A percentile compares a stretch with the other conserved stretches of the same genome.
These are phyloP conservation scores for Sporobolomyces roseus DNA, from an alignment of 768 basidiomycete genomes.

Conservation along the genomic window DNA sequence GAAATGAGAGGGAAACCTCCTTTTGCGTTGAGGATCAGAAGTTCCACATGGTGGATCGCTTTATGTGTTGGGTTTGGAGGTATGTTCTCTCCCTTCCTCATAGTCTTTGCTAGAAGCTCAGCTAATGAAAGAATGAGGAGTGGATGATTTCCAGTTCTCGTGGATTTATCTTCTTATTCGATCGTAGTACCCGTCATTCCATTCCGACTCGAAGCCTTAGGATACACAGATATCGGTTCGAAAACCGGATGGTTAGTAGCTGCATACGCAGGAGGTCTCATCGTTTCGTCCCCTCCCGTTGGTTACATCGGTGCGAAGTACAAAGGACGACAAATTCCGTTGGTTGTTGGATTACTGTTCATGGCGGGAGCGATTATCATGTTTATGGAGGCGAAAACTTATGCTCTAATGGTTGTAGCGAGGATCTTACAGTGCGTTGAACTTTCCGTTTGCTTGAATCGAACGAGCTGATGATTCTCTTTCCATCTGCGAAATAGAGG, in stretches of 20 bases:
- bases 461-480: too few species aligned
- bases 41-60: constrained; percentile 22
- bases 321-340: constrained; percentile 33
- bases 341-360: constrained; percentile 37
- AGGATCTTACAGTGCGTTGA: constrained; percentile 33
- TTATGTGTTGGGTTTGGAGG: constrained; percentile 23
- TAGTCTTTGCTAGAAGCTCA: neutral
- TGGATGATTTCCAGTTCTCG: constrained; percentile 18
- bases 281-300: constrained; percentile 32
- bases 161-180: constrained; percentile 25
- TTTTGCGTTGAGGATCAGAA: neutral
- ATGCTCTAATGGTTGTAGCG: constrained; percentile 32
- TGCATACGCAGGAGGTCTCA: constrained; percentile 39
- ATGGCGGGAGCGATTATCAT: constrained; percentile 42
- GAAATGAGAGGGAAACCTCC: constrained; percentile 5
- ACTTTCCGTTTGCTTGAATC: neutral
- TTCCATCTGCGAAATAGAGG: too few species aligned
- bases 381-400: constrained; percentile 39
- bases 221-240: constrained; percentile 38
- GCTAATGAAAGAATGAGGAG: too few species aligned
- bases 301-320: constrained; percentile 36
- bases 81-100: neutral
- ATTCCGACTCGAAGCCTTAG: constrained; percentile 39
- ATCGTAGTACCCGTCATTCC: constrained; percentile 42
- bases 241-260: constrained; percentile 44